Percentiles rank a stretch among this genome's conserved stretches.
Conservation (phyloP, 257 asterid genomes). For the Penstemon davidsonii region DNA sequence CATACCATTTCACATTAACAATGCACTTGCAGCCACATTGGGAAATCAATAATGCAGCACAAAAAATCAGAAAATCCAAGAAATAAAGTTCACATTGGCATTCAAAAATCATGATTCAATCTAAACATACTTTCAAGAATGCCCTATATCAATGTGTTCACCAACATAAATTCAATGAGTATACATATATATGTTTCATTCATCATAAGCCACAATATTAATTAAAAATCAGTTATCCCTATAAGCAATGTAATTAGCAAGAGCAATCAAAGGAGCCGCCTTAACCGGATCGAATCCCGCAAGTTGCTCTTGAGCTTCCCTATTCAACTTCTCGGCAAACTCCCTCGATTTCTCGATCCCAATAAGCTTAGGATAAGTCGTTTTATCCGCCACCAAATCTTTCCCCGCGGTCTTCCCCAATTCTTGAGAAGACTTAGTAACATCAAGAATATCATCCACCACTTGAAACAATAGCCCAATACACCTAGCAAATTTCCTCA, state of each 20-base stretch:
- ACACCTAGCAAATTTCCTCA: constrained; percentile 53
- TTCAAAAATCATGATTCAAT: neutral
- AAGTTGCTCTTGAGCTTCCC: constrained; percentile 53
- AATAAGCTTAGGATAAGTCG: constrained; percentile 58
- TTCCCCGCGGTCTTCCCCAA: constrained; percentile 70
- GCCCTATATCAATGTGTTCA: neutral
- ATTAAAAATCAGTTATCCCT: constrained; percentile 40
- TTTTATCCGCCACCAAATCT: constrained; percentile 57
- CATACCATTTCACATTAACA: too few relatives aligned
- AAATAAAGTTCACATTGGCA: neutral
- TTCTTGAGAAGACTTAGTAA: constrained; percentile 54
- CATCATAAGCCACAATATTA: neutral
- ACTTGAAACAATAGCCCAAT: constrained; percentile 65
- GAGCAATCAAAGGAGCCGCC: constrained; percentile 57
- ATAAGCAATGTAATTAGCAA: constrained; percentile 57
- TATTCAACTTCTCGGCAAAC: constrained; percentile 54
- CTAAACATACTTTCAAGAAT: neutral
- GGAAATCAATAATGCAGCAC: too few relatives aligned
- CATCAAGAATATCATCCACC: constrained; percentile 65
- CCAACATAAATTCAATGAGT: neutral
- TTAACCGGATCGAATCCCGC: constrained; percentile 43
- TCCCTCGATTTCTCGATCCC: constrained; percentile 61
- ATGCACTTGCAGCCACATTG: too few relatives aligned
- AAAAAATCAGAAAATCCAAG: neutral
- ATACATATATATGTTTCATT: neutral